These are phyloP conservation scores for Globisporangium cylindrosporum DNA, from an alignment of 352 stramenopile species.

Conservation along the genomic window DNA sequence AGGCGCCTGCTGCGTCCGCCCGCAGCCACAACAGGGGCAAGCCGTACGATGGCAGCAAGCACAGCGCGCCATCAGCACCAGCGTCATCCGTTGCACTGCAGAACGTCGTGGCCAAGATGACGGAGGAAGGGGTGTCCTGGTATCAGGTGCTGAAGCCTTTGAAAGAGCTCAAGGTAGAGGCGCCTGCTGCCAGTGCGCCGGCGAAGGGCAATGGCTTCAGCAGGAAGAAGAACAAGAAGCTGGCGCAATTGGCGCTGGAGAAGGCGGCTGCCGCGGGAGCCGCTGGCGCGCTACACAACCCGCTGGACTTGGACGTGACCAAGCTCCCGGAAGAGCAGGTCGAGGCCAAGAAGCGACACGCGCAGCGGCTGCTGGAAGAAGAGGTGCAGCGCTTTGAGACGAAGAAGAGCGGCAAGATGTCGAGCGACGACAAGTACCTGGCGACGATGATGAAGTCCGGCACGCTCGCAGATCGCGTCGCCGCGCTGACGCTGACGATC, in stretches of 20 bases:
- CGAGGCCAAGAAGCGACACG: conserved; percentile 44
- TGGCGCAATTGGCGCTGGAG: neutral
- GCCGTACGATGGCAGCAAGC: conserved; percentile 10
- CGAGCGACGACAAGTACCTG: conserved; percentile 85
- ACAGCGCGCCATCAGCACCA: neutral
- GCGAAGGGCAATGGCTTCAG: conserved; percentile 11
- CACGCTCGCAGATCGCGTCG: conserved; percentile 90
- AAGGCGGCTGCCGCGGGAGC: neutral
- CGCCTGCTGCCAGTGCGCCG: neutral
- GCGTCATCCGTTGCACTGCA: conserved; percentile 18
- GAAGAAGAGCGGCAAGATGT: conserved; percentile 68
- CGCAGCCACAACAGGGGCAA: conserved; percentile 8
- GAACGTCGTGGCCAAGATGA: conserved; percentile 29
- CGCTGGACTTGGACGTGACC: conserved; percentile 15
- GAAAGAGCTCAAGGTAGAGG: conserved; percentile 11
- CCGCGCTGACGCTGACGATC: conserved; percentile 86
- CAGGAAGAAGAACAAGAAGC: conserved; percentile 21
- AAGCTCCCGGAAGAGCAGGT: conserved; percentile 24
- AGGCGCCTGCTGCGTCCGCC: neutral
- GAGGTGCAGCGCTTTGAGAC: conserved; percentile 58
- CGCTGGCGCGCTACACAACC: neutral
- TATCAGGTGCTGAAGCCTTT: conserved; percentile 25
- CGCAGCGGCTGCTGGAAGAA: conserved; percentile 54
- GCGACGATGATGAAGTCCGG: conserved; percentile 87
- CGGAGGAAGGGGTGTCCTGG: conserved; percentile 34